Percentiles rank a stretch among this genome's conserved stretches.
phyloP scores from a whole-genome alignment of 2,329 filamentous ascomycete genomes.

The Hymenoscyphus salicellus region DNA sequence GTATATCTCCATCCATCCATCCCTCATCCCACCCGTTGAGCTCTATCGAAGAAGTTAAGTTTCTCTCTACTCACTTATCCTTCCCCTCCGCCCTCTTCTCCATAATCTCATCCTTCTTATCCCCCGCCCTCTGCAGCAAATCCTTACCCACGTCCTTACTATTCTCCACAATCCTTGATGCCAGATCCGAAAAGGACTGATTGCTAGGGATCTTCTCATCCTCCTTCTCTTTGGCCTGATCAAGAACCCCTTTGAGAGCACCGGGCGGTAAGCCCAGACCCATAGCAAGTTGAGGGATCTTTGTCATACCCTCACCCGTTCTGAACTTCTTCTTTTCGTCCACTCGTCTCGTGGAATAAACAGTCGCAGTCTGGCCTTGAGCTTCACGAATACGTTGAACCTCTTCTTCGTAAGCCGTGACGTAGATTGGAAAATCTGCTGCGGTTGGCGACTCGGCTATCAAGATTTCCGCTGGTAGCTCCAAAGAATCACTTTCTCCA shows the following conservation, averaged over 20 bases:
- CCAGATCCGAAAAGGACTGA: conserved; percentile 28
- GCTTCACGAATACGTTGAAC: conserved; percentile 65
- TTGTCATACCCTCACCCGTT: conserved; percentile 32
- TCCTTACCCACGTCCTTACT: conserved; percentile 24
- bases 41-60: background rate
- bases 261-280: conserved; percentile 24
- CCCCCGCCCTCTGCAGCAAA: conserved; percentile 22
- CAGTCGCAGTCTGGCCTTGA: conserved; percentile 48
- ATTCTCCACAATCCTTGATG: conserved; percentile 28
- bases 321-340: conserved; percentile 40
- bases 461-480: conserved; percentile 41
- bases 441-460: conserved; percentile 83
- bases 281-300: conserved; percentile 23
- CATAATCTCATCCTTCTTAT: conserved; percentile 21
- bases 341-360: conserved; percentile 55
- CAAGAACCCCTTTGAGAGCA: conserved; percentile 33
- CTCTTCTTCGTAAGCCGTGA: conserved; percentile 81
- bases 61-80: background rate
- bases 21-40: background rate
- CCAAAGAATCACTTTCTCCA: conserved; percentile 46
- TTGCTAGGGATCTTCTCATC: conserved; percentile 14
- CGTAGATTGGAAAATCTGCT: conserved; percentile 84
- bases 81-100: background rate
- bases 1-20: conserved; percentile 9
- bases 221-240: conserved; percentile 29